A percentile compares a stretch with the other conserved stretches of the same genome.
phyloP scores from a whole-genome alignment of 148 eudicot species.

The Chenopodium suecicum region DNA sequence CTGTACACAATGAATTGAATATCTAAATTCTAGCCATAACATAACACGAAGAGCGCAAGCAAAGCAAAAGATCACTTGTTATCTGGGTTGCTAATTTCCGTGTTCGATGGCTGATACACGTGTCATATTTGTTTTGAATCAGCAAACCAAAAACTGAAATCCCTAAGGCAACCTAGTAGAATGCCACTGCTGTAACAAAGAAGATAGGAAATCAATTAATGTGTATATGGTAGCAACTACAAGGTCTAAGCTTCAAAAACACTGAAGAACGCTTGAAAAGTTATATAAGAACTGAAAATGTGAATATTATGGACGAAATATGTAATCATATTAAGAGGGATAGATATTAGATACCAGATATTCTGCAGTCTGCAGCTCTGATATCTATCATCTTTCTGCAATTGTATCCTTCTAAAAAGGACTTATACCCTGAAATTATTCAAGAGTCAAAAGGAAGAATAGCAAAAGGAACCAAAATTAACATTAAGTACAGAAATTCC shows the following conservation, averaged over 20 bases:
- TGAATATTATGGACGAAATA: background rate
- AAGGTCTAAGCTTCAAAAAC: background rate
- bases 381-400: background rate
- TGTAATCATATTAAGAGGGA: background rate
- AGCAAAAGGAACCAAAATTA: background rate
- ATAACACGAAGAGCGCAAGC: slow-evolving; percentile 10
- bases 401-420: background rate
- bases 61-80: background rate
- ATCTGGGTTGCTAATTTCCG: slow-evolving; percentile 7
- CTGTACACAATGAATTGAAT: slow-evolving; percentile 31
- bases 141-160: slow-evolving; percentile 3
- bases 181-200: slow-evolving; percentile 7
- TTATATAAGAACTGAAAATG: background rate
- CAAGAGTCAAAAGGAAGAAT: background rate
- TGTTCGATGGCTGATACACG: background rate
- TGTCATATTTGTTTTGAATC: slow-evolving; percentile 1
- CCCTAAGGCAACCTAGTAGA: background rate
- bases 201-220: too few relatives aligned
- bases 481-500: background rate
- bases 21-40: slow-evolving; percentile 14
- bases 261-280: background rate
- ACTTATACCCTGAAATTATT: background rate
- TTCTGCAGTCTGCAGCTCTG: background rate
- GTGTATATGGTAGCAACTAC: background rate
- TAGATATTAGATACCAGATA: background rate